Evolutionary conservation across 129 eudicot species (phyloP).

Genomic region (Pittosporum tobira): DNA sequence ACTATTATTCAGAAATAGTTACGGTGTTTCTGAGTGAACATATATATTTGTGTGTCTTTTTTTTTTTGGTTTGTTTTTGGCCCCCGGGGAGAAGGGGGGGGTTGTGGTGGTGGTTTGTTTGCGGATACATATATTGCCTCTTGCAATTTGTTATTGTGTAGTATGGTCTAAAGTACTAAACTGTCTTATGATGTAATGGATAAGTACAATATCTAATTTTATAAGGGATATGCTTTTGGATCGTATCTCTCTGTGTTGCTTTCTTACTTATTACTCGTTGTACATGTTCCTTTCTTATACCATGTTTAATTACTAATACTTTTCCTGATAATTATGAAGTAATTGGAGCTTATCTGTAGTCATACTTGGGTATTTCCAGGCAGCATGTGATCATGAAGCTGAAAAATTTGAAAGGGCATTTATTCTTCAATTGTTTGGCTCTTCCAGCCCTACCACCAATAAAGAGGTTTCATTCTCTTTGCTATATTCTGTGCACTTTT

Average conservation of each 20-base stretch:
- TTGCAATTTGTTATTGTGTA: too few species aligned
- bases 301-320: too few species aligned
- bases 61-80: too few species aligned
- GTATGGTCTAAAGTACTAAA: too few species aligned
- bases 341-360: not conserved
- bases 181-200: not conserved
- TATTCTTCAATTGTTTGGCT: slow-evolving; percentile 54
- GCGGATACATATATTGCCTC: too few species aligned
- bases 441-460: slow-evolving; percentile 24
- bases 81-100: too few species aligned
- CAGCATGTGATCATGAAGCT: slow-evolving; percentile 58
- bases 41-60: not conserved
- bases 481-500: too few species aligned
- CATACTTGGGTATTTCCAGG: slow-evolving; percentile 28
- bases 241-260: too few species aligned
- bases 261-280: not conserved
- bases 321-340: not conserved
- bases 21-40: not conserved
- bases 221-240: not conserved
- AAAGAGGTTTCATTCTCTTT: slow-evolving; percentile 28
- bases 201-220: not conserved
- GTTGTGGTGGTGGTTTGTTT: too few species aligned
- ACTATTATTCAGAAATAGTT: not conserved
- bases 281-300: not conserved
- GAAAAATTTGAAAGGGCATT: slow-evolving; percentile 63